Conservation (phyloP, 1,139 yeast genomes). For the Candida freyschussii region DNA sequence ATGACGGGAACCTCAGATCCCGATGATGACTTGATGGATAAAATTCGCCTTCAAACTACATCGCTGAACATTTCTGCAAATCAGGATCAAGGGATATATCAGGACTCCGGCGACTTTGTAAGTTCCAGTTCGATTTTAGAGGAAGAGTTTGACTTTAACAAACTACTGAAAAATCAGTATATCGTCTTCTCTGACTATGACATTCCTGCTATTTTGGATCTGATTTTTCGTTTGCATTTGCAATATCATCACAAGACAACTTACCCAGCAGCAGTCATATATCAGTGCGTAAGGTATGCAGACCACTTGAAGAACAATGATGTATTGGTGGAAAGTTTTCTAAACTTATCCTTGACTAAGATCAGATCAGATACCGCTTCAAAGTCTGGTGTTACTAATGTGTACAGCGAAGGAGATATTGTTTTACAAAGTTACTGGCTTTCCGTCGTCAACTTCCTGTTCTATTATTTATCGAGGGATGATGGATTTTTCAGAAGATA, state of each 20-base stretch:
- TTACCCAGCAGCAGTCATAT: constrained; percentile 63
- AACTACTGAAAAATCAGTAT: constrained; percentile 30
- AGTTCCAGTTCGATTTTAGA: constrained; percentile 11
- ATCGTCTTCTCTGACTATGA: constrained; percentile 64
- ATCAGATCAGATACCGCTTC: constrained; percentile 43
- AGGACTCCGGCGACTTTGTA: constrained; percentile 12
- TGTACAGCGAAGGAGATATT: constrained; percentile 55
- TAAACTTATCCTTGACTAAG: constrained; percentile 57
- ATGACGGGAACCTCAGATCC: constrained; percentile 25
- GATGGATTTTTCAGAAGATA: constrained; percentile 46
- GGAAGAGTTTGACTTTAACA: constrained; percentile 30
- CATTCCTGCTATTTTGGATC: constrained; percentile 55
- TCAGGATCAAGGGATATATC: constrained; percentile 22
- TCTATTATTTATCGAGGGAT: constrained; percentile 57
- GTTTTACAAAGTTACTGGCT: constrained; percentile 72
- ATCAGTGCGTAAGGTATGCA: constrained; percentile 63
- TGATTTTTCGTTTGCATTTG: constrained; percentile 45
- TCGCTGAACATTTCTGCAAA: constrained; percentile 24
- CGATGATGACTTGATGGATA: constrained; percentile 38
- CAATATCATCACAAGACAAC: constrained; percentile 48
- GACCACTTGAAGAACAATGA: constrained; percentile 49
- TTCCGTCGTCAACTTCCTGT: constrained; percentile 60
- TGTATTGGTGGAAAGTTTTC: constrained; percentile 51
- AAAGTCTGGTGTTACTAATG: constrained; percentile 53
- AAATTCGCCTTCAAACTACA: constrained; percentile 49